Evolutionary conservation across 2,329 filamentous ascomycete species (phyloP).

Genomic region (Leptographium galeiforme): DNA sequence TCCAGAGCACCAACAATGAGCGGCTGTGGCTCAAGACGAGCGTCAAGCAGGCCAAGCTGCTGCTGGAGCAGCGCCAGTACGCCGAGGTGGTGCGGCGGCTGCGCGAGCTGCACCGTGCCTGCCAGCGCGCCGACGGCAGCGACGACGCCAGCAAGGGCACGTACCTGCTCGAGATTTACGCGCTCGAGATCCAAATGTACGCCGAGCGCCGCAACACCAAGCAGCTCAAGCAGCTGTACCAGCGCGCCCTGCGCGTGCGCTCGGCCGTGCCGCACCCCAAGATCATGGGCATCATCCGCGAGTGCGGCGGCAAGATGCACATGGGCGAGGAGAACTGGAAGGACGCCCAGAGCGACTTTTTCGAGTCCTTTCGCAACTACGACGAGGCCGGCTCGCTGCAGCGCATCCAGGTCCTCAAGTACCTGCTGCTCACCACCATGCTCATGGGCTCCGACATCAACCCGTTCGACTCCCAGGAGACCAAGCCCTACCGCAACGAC

Average conservation of each 20-base stretch:
- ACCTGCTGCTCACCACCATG: constrained; percentile 93
- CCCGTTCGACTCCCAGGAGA: constrained; percentile 96
- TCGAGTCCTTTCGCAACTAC: constrained; percentile 97
- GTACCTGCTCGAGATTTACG: constrained; percentile 90
- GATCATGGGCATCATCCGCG: constrained; percentile 97
- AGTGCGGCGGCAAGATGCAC: constrained; percentile 99
- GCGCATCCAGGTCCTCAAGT: constrained; percentile 93
- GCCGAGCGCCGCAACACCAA: constrained; percentile 96
- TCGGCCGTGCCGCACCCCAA: constrained; percentile 98
- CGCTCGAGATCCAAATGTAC: constrained; percentile 97
- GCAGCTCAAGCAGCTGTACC: constrained; percentile 83
- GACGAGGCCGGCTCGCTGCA: constrained; percentile 95
- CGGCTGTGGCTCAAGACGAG: constrained; percentile 96
- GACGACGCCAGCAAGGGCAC: constrained; percentile 94
- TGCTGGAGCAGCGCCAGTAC: constrained; percentile 87
- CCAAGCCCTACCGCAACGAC: constrained; percentile 94
- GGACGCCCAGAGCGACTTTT: constrained; percentile 92
- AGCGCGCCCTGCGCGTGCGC: constrained; percentile 78
- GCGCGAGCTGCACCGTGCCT: constrained; percentile 76
- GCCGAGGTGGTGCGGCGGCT: constrained; percentile 67
- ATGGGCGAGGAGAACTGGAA: constrained; percentile 99
- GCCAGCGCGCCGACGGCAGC: constrained; percentile 72
- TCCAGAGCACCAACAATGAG: constrained; percentile 96
- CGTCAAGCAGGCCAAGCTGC: constrained; percentile 85
- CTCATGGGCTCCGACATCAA: constrained; percentile 98